phyloP scores from a whole-genome alignment of 352 stramenopile genomes.

The Globisporangium recalcitrans region DNA sequence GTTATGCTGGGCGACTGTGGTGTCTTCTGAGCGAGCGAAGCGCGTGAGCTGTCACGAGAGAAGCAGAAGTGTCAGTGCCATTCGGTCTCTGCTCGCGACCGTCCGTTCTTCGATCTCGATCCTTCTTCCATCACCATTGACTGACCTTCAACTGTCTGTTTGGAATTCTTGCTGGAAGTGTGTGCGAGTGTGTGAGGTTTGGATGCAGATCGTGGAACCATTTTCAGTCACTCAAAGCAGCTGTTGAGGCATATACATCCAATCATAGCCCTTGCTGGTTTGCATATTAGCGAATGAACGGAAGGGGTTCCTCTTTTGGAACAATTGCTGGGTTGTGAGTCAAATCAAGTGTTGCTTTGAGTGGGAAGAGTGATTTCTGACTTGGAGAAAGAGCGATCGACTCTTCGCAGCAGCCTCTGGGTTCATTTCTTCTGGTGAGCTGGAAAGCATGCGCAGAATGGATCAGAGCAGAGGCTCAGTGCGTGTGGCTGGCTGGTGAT shows the following conservation, averaged over 20 bases:
- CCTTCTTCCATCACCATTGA: background rate
- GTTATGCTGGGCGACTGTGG: no score
- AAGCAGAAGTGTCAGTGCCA: conserved; percentile 2
- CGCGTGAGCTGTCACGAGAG: background rate
- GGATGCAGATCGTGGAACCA: background rate
- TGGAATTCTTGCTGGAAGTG: background rate
- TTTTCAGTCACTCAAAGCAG: background rate
- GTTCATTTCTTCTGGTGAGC: conserved; percentile 4
- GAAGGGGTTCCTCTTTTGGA: background rate
- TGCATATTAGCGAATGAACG: background rate
- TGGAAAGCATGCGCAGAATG: background rate
- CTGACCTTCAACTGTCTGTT: background rate
- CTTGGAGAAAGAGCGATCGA: background rate
- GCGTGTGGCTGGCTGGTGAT: background rate
- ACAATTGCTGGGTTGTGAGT: background rate
- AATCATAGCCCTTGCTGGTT: no score
- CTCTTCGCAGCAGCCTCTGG: no score
- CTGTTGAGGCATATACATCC: background rate
- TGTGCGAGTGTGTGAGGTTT: no score
- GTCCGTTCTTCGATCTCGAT: background rate
- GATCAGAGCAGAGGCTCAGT: background rate
- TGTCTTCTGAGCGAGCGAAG: background rate
- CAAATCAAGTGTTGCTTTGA: background rate
- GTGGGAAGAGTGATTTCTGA: conserved; percentile 3
- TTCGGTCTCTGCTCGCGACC: background rate